A percentile compares a stretch with the other conserved stretches of the same genome.
Conservation (phyloP, 2,329 filamentous ascomycete genomes). For the Talaromyces verruculosus region DNA sequence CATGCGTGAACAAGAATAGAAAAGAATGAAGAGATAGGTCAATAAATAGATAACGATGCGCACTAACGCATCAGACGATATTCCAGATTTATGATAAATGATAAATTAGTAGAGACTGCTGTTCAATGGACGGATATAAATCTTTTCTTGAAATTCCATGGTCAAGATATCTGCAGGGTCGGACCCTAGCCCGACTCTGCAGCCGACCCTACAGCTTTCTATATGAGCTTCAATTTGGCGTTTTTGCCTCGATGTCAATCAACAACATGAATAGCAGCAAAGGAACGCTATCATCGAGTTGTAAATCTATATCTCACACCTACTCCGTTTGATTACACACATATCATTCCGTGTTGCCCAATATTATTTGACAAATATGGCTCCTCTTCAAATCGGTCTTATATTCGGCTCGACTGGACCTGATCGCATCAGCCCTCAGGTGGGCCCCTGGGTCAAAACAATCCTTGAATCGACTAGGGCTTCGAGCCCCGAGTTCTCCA, state of each 20-base stretch:
- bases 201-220: slow-evolving; percentile 1
- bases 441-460: slow-evolving; percentile 8
- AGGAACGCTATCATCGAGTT: background rate
- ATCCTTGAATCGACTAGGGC: background rate
- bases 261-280: slow-evolving; percentile 6
- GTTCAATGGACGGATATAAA: background rate
- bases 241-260: background rate
- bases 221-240: background rate
- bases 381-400: slow-evolving; percentile 12
- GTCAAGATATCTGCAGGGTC: background rate
- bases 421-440: slow-evolving; percentile 4
- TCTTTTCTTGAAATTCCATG: background rate
- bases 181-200: background rate
- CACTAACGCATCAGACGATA: background rate
- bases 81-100: background rate
- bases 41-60: background rate
- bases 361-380: background rate
- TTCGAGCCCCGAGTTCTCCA: slow-evolving; percentile 7
- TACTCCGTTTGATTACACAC: background rate
- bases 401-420: slow-evolving; percentile 5
- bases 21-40: background rate
- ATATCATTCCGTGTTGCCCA: background rate
- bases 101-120: background rate
- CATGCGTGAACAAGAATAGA: background rate
- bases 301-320: background rate